Percentiles rank a stretch among this genome's conserved stretches.
These are phyloP conservation scores for Amphibolis antarctica DNA, from an alignment of 106 monocot genomes.

Conservation along the genomic window DNA sequence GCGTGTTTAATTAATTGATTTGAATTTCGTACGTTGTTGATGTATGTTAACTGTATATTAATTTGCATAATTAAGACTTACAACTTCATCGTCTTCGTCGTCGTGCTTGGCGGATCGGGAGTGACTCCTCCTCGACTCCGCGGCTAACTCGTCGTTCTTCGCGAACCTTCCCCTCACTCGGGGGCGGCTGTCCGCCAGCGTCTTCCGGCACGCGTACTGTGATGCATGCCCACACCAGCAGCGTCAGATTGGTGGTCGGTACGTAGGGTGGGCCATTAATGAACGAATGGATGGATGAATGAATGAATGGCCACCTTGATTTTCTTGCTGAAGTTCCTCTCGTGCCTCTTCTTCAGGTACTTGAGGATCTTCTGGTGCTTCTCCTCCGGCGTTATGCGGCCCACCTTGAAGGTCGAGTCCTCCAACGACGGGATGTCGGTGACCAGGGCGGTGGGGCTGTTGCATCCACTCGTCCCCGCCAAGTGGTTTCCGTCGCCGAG, in stretches of 20 bases:
- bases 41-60: no score
- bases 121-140: conserved; percentile 25
- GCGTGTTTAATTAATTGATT: no score
- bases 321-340: conserved; percentile 85
- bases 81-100: conserved; percentile 49
- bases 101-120: conserved; percentile 26
- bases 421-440: conserved; percentile 24
- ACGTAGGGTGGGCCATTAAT: not conserved
- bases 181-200: conserved; percentile 72
- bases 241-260: not conserved
- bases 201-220: conserved; percentile 87
- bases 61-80: no score
- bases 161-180: conserved; percentile 79
- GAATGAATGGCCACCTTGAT: conserved; percentile 51
- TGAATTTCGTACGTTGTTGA: no score
- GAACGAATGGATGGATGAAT: not conserved
- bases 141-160: conserved; percentile 65
- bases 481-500: conserved; percentile 21
- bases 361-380: conserved; percentile 66
- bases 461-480: conserved; percentile 8
- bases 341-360: conserved; percentile 62
- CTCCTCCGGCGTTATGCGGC: conserved; percentile 44
- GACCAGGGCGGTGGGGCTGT: conserved; percentile 8
- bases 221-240: not conserved
- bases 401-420: conserved; percentile 43